Evolutionary conservation across 2,329 filamentous ascomycete genomes (phyloP).

Genomic region (Plectosphaerella cucumerina): DNA sequence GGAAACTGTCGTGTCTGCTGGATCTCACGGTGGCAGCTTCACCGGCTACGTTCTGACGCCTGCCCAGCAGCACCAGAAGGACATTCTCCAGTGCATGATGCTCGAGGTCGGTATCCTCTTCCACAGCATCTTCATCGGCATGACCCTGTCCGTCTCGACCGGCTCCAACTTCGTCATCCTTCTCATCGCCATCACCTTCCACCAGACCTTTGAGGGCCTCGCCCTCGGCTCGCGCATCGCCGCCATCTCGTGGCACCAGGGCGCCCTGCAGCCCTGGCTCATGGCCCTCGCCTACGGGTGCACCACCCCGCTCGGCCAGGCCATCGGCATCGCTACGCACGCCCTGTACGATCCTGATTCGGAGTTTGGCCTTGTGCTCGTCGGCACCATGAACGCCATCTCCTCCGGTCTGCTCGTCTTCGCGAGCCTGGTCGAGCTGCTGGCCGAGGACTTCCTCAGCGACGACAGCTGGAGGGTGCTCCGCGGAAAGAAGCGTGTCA

Average conservation of each 20-base stretch:
- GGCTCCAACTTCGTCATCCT: slow-evolving; percentile 76
- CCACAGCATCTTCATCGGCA: slow-evolving; percentile 78
- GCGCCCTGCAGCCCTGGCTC: slow-evolving; percentile 46
- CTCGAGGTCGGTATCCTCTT: slow-evolving; percentile 77
- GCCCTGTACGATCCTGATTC: slow-evolving; percentile 65
- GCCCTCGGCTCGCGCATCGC: slow-evolving; percentile 63
- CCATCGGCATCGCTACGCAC: slow-evolving; percentile 66
- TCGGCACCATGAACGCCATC: slow-evolving; percentile 71
- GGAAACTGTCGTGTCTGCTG: slow-evolving; percentile 6
- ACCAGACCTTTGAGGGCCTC: slow-evolving; percentile 57
- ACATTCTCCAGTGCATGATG: slow-evolving; percentile 71
- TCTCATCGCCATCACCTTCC: slow-evolving; percentile 73
- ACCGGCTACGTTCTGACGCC: slow-evolving; percentile 27
- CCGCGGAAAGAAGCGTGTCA: slow-evolving; percentile 46
- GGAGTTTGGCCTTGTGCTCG: slow-evolving; percentile 62
- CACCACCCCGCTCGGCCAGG: slow-evolving; percentile 69
- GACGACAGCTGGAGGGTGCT: slow-evolving; percentile 58
- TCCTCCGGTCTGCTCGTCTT: slow-evolving; percentile 68
- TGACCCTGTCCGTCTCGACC: slow-evolving; percentile 75
- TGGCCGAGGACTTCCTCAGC: slow-evolving; percentile 67
- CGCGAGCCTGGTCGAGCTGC: slow-evolving; percentile 66
- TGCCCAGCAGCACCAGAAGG: slow-evolving; percentile 57
- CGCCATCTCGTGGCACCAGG: slow-evolving; percentile 39
- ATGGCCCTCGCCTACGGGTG: slow-evolving; percentile 56
- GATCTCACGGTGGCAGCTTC: not conserved